Evolutionary conservation across 345 rosid species (phyloP).

Genomic region (Euphorbia pulcherrima): DNA sequence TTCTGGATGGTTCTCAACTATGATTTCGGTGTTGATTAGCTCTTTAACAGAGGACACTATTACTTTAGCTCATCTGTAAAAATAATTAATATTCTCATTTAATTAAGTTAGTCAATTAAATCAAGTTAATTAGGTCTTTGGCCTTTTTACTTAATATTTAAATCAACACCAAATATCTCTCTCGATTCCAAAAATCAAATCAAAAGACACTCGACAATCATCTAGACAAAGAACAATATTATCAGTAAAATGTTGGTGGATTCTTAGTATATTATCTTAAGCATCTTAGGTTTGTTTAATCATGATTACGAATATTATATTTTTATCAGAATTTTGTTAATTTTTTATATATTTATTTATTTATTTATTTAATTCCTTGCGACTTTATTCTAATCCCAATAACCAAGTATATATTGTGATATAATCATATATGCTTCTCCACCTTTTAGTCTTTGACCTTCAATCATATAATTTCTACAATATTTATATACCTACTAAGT

Average conservation of each 20-base stretch:
- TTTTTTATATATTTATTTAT: constrained; percentile 25
- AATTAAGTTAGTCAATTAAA: constrained; percentile 19
- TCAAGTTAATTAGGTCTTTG: constrained; percentile 6
- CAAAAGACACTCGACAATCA: constrained; percentile 28
- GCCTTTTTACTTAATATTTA: constrained; percentile 4
- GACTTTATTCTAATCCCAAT: constrained; percentile 30
- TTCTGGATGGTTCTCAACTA: too few relatives aligned
- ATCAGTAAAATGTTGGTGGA: constrained; percentile 19
- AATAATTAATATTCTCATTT: constrained; percentile 19
- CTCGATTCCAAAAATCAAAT: constrained; percentile 33
- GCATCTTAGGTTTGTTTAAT: constrained; percentile 25
- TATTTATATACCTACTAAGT: too few relatives aligned
- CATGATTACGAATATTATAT: constrained; percentile 22
- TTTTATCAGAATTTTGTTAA: constrained; percentile 19
- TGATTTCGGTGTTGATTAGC: too few relatives aligned
- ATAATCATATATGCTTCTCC: too few relatives aligned
- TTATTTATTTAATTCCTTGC: constrained; percentile 12
- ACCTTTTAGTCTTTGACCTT: too few relatives aligned
- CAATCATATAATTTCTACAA: too few relatives aligned
- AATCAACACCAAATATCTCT: constrained; percentile 18
- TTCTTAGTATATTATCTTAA: constrained; percentile 35
- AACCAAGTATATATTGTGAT: neutral
- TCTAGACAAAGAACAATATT: constrained; percentile 35
- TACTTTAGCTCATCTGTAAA: constrained; percentile 20
- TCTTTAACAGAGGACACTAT: constrained; percentile 12